Percentiles rank a stretch among this genome's conserved stretches.
These are phyloP conservation scores for Graphiopsis chlorocephala DNA, from an alignment of 2,329 filamentous ascomycete species.

Conservation along the genomic window DNA sequence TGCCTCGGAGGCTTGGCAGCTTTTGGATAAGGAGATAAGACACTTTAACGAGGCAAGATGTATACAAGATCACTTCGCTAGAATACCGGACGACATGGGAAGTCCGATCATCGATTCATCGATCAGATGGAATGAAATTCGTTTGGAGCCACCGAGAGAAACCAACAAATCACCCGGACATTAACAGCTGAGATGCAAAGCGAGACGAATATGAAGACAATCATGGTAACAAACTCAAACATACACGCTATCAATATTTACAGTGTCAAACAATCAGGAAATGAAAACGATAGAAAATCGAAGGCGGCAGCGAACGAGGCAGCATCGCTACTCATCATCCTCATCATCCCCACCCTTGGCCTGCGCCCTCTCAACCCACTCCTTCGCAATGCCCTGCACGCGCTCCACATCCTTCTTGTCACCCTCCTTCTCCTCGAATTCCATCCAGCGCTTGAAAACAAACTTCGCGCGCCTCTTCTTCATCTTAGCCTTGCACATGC, in stretches of 20 bases:
- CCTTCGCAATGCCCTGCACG: slow-evolving; percentile 67
- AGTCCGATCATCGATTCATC: too few species aligned
- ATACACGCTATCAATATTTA: slow-evolving; percentile 13
- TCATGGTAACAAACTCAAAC: background rate
- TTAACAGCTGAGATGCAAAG: background rate
- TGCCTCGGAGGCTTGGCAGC: background rate
- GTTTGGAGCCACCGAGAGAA: too few species aligned
- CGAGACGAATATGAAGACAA: background rate
- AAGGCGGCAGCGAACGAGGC: too few species aligned
- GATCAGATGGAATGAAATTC: too few species aligned
- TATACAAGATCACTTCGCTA: background rate
- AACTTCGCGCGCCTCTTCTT: slow-evolving; percentile 80
- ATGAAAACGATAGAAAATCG: background rate
- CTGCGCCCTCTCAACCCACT: slow-evolving; percentile 60
- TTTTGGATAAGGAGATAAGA: background rate
- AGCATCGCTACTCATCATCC: slow-evolving; percentile 11
- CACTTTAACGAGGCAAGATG: background rate
- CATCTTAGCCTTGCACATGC: slow-evolving; percentile 62
- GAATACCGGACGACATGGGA: too few species aligned
- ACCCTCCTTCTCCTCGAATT: slow-evolving; percentile 74
- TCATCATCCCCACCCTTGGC: slow-evolving; percentile 33
- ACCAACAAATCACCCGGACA: too few species aligned
- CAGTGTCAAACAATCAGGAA: background rate
- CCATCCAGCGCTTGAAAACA: slow-evolving; percentile 89
- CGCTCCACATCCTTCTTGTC: slow-evolving; percentile 67